These are phyloP conservation scores for Cyberlindnera euphorbiiphila DNA, from an alignment of 805 yeast genomes.

Conservation along the genomic window DNA sequence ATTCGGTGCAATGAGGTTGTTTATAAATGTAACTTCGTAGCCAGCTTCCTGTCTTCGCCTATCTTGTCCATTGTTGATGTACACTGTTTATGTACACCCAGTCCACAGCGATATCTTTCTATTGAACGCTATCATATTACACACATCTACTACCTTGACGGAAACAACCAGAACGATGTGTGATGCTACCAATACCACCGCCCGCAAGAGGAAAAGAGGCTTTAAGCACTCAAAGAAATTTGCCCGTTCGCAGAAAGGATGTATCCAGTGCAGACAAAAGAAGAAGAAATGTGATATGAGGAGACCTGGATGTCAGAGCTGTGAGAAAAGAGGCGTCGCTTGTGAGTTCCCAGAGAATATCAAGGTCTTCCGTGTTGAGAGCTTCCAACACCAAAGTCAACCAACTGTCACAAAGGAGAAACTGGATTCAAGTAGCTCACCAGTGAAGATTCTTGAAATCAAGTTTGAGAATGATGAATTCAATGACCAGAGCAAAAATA, in stretches of 20 bases:
- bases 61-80: too few species aligned
- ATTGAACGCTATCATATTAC: too few species aligned
- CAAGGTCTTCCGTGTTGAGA: conserved; percentile 18
- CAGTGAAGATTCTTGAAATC: conserved; percentile 4
- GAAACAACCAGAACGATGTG: conserved; percentile 1
- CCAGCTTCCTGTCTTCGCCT: too few species aligned
- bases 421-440: too few species aligned
- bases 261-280: conserved; percentile 29
- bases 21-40: too few species aligned
- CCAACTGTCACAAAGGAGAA: conserved; percentile 1
- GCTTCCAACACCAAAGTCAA: conserved; percentile 6
- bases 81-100: too few species aligned
- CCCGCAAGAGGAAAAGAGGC: conserved; percentile 9
- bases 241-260: conserved; percentile 28
- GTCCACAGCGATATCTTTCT: too few species aligned
- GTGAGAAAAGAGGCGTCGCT: conserved; percentile 22
- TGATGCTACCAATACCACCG: not conserved
- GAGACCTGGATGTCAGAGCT: conserved; percentile 26
- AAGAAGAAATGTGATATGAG: conserved; percentile 30
- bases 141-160: too few species aligned
- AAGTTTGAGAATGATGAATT: conserved; percentile 2
- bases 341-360: conserved; percentile 29
- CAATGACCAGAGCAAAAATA: not conserved
- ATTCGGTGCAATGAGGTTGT: too few species aligned
- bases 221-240: conserved; percentile 27